Conservation (phyloP, 139 green algal species). For the Auxenochlorella pyrenoidosa region DNA sequence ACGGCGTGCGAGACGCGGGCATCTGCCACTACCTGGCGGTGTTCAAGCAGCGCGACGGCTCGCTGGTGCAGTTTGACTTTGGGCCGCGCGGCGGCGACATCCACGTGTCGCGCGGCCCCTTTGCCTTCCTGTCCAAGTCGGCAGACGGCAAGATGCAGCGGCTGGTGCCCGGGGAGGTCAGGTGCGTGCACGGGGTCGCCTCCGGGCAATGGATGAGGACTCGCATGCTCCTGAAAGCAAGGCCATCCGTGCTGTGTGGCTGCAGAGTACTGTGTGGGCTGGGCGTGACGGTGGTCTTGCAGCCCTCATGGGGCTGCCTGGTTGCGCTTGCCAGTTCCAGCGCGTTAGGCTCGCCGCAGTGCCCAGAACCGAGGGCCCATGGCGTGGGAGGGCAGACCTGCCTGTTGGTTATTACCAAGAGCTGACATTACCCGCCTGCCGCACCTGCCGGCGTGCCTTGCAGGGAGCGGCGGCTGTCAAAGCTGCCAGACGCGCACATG, state of each 20-base stretch:
- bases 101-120: constrained; percentile 41
- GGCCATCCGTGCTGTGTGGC: no score
- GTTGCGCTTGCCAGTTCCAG: no score
- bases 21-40: constrained; percentile 79
- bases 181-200: background rate
- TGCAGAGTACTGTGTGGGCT: no score
- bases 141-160: constrained; percentile 34
- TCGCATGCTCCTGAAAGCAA: no score
- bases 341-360: no score
- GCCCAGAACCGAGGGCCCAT: no score
- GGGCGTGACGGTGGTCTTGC: no score
- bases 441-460: background rate
- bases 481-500: constrained; percentile 61
- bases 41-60: constrained; percentile 61
- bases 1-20: constrained; percentile 59
- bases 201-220: background rate
- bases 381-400: no score
- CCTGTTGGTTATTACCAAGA: background rate
- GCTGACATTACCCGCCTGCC: background rate
- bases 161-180: constrained; percentile 26
- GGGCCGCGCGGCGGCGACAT: constrained; percentile 70
- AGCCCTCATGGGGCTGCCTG: no score
- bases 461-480: constrained; percentile 42
- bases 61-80: constrained; percentile 77
- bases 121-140: constrained; percentile 44